These are phyloP conservation scores for Rubia tinctorum DNA, from an alignment of 305 asterid genomes.

Conservation along the genomic window DNA sequence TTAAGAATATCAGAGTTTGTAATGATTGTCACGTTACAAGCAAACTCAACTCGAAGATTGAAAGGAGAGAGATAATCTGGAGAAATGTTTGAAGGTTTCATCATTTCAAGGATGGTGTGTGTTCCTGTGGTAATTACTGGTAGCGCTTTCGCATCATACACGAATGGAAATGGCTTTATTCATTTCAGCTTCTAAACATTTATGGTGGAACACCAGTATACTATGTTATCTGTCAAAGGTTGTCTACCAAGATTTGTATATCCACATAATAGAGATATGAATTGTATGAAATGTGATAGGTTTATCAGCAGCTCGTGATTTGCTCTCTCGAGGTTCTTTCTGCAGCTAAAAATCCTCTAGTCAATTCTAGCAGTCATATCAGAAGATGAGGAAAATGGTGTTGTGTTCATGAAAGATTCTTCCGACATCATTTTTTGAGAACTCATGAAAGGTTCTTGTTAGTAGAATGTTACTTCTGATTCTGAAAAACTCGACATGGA, in stretches of 20 bases:
- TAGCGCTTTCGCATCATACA: not conserved
- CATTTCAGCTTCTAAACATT: not conserved
- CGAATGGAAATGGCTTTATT: too few relatives aligned
- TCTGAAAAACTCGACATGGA: not conserved
- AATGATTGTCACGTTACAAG: slow-evolving; percentile 5
- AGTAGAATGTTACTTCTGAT: not conserved
- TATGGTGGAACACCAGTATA: not conserved
- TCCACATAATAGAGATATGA: not conserved
- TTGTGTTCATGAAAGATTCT: too few relatives aligned
- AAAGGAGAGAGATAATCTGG: slow-evolving; percentile 6
- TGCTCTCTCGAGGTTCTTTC: too few relatives aligned
- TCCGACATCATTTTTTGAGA: not conserved
- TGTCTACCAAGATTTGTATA: not conserved
- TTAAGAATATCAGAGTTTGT: slow-evolving; percentile 6
- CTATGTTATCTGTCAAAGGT: not conserved
- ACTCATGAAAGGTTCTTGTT: not conserved
- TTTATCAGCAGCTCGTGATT: too few relatives aligned
- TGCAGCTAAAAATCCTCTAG: too few relatives aligned
- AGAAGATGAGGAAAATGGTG: too few relatives aligned
- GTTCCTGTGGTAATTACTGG: slow-evolving; percentile 12
- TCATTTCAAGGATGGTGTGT: slow-evolving; percentile 5
- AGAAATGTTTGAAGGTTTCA: slow-evolving; percentile 11
- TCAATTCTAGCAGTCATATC: too few relatives aligned
- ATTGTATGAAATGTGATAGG: too few relatives aligned
- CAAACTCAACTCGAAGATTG: slow-evolving; percentile 1